These are phyloP conservation scores for Acmispon strigosus DNA, from an alignment of 306 rosid species.

Conservation along the genomic window DNA sequence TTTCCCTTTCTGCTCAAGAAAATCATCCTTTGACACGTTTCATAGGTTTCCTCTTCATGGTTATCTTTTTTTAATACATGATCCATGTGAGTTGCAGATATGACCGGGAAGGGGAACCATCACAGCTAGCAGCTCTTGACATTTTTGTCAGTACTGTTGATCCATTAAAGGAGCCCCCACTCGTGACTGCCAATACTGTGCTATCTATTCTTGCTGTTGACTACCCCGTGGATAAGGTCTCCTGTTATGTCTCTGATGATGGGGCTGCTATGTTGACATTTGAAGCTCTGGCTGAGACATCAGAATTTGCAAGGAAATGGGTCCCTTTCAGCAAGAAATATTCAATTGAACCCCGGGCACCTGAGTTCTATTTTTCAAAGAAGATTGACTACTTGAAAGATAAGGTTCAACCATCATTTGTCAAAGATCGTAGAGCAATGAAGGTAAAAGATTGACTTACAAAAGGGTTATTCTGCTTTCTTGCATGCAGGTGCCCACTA, in stretches of 20 bases:
- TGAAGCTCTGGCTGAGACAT: constrained; percentile 88
- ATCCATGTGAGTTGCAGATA: constrained; percentile 46
- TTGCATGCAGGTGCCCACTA: neutral
- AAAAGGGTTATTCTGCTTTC: neutral
- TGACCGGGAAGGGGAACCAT: constrained; percentile 90
- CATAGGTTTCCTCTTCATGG: neutral
- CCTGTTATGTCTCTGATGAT: constrained; percentile 96
- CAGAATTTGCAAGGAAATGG: constrained; percentile 93
- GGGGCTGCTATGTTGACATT: constrained; percentile 98
- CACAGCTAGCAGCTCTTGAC: constrained; percentile 91
- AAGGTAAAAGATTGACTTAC: constrained; percentile 47
- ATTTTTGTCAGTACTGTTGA: constrained; percentile 97
- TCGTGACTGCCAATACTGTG: constrained; percentile 94
- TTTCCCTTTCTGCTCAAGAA: neutral
- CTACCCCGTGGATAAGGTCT: constrained; percentile 96
- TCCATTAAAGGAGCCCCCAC: constrained; percentile 96
- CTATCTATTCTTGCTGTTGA: constrained; percentile 93
- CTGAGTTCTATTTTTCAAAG: constrained; percentile 89
- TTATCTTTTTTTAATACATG: constrained; percentile 21
- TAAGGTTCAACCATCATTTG: constrained; percentile 86
- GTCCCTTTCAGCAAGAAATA: constrained; percentile 88
- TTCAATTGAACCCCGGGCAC: constrained; percentile 92
- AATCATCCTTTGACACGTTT: neutral
- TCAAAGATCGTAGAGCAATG: constrained; percentile 97
- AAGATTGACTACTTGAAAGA: constrained; percentile 96